Conservation (phyloP, 805 yeast genomes). For the Maudiozyma pseudohumilis region DNA sequence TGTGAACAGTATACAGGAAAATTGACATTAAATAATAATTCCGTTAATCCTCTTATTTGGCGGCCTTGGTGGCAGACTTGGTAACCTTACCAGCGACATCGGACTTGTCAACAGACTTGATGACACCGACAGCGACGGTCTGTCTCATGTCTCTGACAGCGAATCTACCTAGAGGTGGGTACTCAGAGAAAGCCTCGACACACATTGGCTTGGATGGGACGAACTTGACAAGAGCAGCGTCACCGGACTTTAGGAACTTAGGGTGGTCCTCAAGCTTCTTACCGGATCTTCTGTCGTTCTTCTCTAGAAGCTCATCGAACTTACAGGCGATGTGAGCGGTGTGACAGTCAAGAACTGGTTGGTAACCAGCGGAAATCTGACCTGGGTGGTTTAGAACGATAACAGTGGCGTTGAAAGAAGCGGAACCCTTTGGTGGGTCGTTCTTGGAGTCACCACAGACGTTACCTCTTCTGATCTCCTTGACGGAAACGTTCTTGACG, state of each 20-base stretch:
- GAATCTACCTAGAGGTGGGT: slow-evolving; percentile 96
- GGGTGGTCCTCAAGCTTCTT: slow-evolving; percentile 83
- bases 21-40: not conserved
- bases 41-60: slow-evolving; percentile 22
- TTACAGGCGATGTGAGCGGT: slow-evolving; percentile 89
- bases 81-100: slow-evolving; percentile 45
- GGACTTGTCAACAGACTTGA: slow-evolving; percentile 87
- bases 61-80: slow-evolving; percentile 44
- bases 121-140: slow-evolving; percentile 99
- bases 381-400: slow-evolving; percentile 87
- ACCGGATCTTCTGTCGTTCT: slow-evolving; percentile 91
- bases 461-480: slow-evolving; percentile 90
- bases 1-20: no score
- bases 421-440: slow-evolving; percentile 77
- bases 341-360: slow-evolving; percentile 84
- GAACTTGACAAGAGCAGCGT: slow-evolving; percentile 88
- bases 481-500: slow-evolving; percentile 82
- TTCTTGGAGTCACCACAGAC: slow-evolving; percentile 84
- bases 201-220: slow-evolving; percentile 87
- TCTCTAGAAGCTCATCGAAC: slow-evolving; percentile 67
- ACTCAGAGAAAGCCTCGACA: slow-evolving; percentile 87
- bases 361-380: slow-evolving; percentile 83
- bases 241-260: slow-evolving; percentile 92
- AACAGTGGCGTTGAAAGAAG: slow-evolving; percentile 77
- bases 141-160: slow-evolving; percentile 99